A percentile compares a stretch with the other conserved stretches of the same genome.
These are phyloP conservation scores for Histomonas meleagridis DNA, from an alignment of 208 protist genomes.

Conservation along the genomic window DNA sequence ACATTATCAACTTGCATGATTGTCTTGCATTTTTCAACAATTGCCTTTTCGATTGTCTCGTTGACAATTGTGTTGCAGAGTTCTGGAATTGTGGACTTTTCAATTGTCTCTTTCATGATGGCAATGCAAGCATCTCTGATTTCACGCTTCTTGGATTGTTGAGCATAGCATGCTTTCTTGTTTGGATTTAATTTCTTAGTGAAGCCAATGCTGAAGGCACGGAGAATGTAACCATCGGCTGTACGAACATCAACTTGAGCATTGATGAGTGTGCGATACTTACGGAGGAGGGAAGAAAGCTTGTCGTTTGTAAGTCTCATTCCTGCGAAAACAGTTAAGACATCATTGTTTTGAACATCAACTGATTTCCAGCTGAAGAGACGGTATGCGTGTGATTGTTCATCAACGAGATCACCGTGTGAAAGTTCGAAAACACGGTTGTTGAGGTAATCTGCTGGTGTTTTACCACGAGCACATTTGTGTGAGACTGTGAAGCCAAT, in stretches of 20 bases:
- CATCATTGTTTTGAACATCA: conserved; percentile 74
- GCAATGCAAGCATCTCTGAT: neutral
- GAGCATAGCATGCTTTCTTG: conserved; percentile 87
- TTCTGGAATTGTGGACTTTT: neutral
- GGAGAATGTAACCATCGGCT: conserved; percentile 80
- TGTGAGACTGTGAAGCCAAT: conserved; percentile 27
- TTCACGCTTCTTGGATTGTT: conserved; percentile 48
- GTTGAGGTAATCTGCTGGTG: neutral
- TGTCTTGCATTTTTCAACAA: neutral
- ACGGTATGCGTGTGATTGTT: neutral
- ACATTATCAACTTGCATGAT: neutral
- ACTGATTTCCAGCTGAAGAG: conserved; percentile 27
- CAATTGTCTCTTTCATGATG: neutral
- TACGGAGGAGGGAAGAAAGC: conserved; percentile 75
- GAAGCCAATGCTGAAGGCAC: conserved; percentile 89
- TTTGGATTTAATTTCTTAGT: conserved; percentile 79
- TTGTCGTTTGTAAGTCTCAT: conserved; percentile 92
- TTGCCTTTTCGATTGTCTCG: neutral
- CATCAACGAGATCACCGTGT: neutral
- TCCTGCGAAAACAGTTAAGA: conserved; percentile 92
- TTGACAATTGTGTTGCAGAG: neutral
- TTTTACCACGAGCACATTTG: neutral
- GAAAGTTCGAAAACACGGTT: conserved; percentile 29
- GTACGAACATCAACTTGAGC: conserved; percentile 75
- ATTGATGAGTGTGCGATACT: conserved; percentile 96